Base-by-base conservation (phyloP, 2,329 filamentous ascomycete genomes). In the Phaeosphaeria sp. region DNA sequence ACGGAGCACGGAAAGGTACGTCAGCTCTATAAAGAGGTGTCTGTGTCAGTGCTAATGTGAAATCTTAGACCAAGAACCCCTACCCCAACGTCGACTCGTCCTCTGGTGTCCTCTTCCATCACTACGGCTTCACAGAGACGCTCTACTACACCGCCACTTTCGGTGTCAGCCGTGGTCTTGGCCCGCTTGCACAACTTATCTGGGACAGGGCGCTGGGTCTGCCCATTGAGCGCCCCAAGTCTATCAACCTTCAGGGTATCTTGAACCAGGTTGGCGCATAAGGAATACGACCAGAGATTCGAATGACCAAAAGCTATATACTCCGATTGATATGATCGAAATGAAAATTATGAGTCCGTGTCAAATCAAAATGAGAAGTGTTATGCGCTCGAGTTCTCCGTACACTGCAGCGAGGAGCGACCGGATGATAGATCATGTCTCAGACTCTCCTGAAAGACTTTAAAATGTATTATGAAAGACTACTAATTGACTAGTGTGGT, bases 221-320 rank as follows among this genome's bases (percentile, higher is more conserved):
- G 75, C 95, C 95, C 11, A 99, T 99, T 73, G 95, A 99, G 87
- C 85, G 94, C 62, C 95, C 95, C 50, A 99, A 99, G 90, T 96
- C 92, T 80, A 96, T 98, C 76, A 95, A 97, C 80, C 83, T 99
- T 55, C 85, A 91, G 77, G 94, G 94, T 11, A 81, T 99, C 66
- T 81, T 97, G 66, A 90, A 93, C 68, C 77, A 80, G 66, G 79
- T 81, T 47, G 68, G 47, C 15, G 47, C 47, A 49, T 50, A 50
- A 20, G 23, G 25, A 7, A 36, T n/a, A 22, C 25, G 25, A 30
- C 11, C n/a, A 11, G 13, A 36, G 30, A 36, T 6, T 13, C 30
- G 30, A 36, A 43, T 18, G 41, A 43, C 4, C 3, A 43, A 43
- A 43, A 43, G 41, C 3, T 43, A 6, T 18, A 18, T n/a, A n/a